These are phyloP conservation scores for Saposhnikovia divaricata DNA, from an alignment of 129 eudicot genomes.

Conservation along the genomic window DNA sequence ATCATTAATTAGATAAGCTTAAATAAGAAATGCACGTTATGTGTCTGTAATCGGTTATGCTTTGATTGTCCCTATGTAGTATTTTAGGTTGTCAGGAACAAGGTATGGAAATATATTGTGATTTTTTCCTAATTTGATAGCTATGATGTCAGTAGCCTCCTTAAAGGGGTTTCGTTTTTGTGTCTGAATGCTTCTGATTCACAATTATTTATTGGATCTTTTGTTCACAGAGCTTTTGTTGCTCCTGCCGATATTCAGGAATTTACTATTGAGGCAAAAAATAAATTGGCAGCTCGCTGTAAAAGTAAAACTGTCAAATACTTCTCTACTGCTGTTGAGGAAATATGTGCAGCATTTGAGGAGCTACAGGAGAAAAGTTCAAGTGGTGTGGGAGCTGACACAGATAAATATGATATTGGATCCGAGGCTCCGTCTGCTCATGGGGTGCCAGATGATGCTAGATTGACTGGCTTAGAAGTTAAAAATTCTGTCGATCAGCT, in stretches of 20 bases:
- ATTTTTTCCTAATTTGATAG: not conserved
- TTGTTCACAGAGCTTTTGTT: constrained; percentile 76
- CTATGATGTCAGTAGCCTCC: not conserved
- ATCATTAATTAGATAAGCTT: not conserved
- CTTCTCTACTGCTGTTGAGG: constrained; percentile 77
- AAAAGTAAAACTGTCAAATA: constrained; percentile 63
- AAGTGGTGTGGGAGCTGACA: constrained; percentile 33
- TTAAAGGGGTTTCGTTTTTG: not conserved
- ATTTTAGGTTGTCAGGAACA: not conserved
- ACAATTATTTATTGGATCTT: not conserved
- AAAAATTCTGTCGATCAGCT: constrained; percentile 23
- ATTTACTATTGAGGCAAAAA: constrained; percentile 63
- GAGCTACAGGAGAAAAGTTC: constrained; percentile 41
- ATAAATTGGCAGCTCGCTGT: constrained; percentile 61
- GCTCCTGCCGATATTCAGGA: constrained; percentile 51
- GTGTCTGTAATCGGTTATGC: not conserved
- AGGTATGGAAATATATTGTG: not conserved
- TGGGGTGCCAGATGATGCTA: constrained; percentile 26
- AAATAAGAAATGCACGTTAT: not conserved
- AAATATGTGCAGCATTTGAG: constrained; percentile 76
- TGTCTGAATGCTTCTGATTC: not conserved
- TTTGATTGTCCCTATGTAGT: not conserved
- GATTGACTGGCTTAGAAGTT: constrained; percentile 13
- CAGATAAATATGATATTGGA: constrained; percentile 31
- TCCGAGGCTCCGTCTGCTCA: constrained; percentile 37